A percentile compares a stretch with the other conserved stretches of the same genome.
Conservation (phyloP, 495 filamentous ascomycete genomes). For the Xylaria scruposa region DNA sequence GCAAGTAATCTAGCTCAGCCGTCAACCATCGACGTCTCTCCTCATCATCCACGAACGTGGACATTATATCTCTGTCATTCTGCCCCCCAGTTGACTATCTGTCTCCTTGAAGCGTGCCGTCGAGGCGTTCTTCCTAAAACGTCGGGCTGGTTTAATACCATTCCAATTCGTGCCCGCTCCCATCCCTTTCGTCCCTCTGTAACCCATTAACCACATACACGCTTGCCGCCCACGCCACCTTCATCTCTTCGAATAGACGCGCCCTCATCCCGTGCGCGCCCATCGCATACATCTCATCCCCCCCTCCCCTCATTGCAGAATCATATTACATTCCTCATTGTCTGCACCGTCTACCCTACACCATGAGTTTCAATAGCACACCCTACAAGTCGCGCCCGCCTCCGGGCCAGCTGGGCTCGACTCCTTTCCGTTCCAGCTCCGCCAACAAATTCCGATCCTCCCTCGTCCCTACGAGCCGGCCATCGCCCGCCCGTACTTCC, state of each 20-base stretch:
- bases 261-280: conserved; percentile 12
- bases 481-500: conserved; percentile 31
- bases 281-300: conserved; percentile 3
- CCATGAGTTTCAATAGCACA: conserved; percentile 37
- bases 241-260: not conserved
- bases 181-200: not conserved
- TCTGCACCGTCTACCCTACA: conserved; percentile 7
- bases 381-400: conserved; percentile 40
- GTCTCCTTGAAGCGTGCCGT: not conserved
- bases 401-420: conserved; percentile 41
- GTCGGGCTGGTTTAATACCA: conserved; percentile 1
- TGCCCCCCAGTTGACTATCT: not conserved
- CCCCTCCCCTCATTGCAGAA: not conserved
- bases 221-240: not conserved
- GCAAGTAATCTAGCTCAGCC: conserved; percentile 14
- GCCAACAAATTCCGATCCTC: conserved; percentile 40
- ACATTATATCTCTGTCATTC: not conserved
- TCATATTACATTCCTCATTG: not conserved
- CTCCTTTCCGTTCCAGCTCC: conserved; percentile 41
- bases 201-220: not conserved
- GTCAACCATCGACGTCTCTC: conserved; percentile 15
- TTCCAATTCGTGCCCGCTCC: not conserved
- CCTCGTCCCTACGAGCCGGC: conserved; percentile 36
- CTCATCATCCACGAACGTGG: not conserved
- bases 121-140: not conserved